These are phyloP conservation scores for Thuidium tamariscinum DNA, from an alignment of 225 moss, liverwort and hornwort species.

Conservation along the genomic window DNA sequence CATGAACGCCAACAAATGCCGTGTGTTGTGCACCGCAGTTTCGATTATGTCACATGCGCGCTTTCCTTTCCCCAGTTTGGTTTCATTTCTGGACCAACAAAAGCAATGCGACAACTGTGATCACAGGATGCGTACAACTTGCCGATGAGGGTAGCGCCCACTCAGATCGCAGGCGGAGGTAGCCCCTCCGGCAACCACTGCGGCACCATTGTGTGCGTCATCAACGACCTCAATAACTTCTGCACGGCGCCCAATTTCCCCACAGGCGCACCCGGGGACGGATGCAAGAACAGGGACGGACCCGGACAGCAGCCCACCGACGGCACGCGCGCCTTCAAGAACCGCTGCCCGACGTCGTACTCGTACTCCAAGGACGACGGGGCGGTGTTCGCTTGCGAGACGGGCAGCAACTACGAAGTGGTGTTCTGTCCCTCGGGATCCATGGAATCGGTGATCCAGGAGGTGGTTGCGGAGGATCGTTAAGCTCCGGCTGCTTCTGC, in stretches of 20 bases:
- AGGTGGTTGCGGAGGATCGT: background rate
- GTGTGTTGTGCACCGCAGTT: no score
- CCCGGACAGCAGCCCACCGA: background rate
- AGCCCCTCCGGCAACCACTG: background rate
- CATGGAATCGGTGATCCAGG: background rate
- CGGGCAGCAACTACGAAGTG: constrained; percentile 13
- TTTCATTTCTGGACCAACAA: no score
- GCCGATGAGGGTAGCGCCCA: constrained; percentile 9
- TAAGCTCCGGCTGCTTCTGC: background rate
- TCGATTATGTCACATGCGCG: background rate
- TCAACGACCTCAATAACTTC: constrained; percentile 10
- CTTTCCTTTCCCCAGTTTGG: background rate
- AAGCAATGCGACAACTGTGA: background rate
- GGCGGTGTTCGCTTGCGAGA: background rate
- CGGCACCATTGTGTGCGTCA: constrained; percentile 15
- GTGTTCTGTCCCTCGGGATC: constrained; percentile 8
- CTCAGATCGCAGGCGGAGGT: background rate
- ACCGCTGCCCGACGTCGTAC: constrained; percentile 3
- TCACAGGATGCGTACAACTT: constrained; percentile 32
- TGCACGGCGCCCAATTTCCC: background rate
- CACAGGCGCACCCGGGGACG: constrained; percentile 9
- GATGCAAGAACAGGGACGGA: constrained; percentile 37
- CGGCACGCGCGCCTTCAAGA: constrained; percentile 12
- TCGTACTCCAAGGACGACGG: constrained; percentile 20
- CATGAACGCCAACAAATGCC: background rate